Conservation (phyloP, 805 yeast genomes). For the Yarrowia bubula region DNA sequence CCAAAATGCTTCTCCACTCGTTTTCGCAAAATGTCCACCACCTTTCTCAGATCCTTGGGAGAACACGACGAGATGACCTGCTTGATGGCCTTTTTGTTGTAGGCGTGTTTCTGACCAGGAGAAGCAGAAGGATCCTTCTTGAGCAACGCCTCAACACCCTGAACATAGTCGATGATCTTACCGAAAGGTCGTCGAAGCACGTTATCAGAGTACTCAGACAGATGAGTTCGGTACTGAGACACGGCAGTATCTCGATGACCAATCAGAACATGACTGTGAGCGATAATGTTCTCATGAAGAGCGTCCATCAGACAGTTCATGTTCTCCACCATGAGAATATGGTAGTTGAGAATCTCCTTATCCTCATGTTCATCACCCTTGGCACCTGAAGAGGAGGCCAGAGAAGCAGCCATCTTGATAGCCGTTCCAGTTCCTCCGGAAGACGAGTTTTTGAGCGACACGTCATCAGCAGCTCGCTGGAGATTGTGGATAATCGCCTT, state of each 20-base stretch:
- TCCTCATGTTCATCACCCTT: constrained; percentile 35
- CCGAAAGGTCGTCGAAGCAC: constrained; percentile 60
- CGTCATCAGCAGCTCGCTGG: constrained; percentile 35
- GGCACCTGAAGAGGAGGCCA: constrained; percentile 11
- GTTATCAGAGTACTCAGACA: constrained; percentile 46
- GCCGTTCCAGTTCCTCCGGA: constrained; percentile 9
- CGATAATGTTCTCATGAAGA: constrained; percentile 26
- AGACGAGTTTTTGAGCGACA: constrained; percentile 1
- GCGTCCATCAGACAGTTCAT: constrained; percentile 40
- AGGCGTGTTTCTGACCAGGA: constrained; percentile 61
- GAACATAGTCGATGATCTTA: constrained; percentile 62
- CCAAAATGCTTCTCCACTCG: constrained; percentile 57
- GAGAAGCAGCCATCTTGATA: constrained; percentile 13
- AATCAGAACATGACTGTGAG: constrained; percentile 17
- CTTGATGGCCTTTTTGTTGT: constrained; percentile 56
- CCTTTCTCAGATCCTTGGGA: constrained; percentile 53
- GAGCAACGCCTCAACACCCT: constrained; percentile 56
- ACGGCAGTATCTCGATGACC: constrained; percentile 25
- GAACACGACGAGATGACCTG: constrained; percentile 58
- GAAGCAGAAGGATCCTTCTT: constrained; percentile 43
- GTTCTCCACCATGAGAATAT: constrained; percentile 53
- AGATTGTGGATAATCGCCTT: constrained; percentile 39
- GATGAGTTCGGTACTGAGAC: constrained; percentile 33
- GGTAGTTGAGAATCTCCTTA: constrained; percentile 43
- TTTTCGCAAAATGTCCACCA: constrained; percentile 54